These are phyloP conservation scores for Eucalyptus decipiens DNA, from an alignment of 345 rosid genomes.

Conservation along the genomic window DNA sequence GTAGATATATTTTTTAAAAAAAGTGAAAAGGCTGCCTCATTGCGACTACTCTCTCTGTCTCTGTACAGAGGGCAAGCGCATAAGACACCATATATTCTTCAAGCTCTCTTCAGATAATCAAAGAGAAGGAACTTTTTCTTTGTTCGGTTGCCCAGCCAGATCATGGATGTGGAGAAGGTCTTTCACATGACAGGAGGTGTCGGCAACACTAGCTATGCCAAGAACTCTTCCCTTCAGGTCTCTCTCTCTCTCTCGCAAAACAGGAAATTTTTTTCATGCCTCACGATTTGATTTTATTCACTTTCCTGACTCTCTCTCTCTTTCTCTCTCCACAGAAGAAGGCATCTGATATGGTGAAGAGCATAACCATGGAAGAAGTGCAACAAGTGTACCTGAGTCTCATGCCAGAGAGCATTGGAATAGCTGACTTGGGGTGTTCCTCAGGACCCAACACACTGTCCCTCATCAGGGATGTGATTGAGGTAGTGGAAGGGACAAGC, in stretches of 20 bases:
- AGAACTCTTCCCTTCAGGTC: constrained; percentile 64
- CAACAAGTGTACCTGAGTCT: constrained; percentile 23
- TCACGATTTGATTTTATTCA: neutral
- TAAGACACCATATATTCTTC: neutral
- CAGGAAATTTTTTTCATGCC: neutral
- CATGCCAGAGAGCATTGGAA: constrained; percentile 18
- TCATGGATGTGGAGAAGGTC: constrained; percentile 30
- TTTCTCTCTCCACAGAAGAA: constrained; percentile 32
- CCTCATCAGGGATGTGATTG: constrained; percentile 22
- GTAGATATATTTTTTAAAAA: neutral
- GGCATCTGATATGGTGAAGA: constrained; percentile 57
- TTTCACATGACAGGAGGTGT: constrained; percentile 57
- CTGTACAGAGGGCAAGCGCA: neutral
- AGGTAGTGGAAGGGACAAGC: constrained; percentile 14
- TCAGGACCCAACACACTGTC: constrained; percentile 40
- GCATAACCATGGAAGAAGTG: constrained; percentile 44
- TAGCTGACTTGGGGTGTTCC: constrained; percentile 54
- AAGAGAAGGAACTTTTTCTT: neutral
- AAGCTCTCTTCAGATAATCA: neutral
- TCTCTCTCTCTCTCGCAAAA: neutral
- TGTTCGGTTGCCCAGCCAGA: neutral
- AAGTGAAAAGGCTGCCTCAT: neutral
- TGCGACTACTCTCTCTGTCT: neutral
- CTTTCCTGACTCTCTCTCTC: neutral
- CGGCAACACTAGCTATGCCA: constrained; percentile 67